Base-by-base conservation (phyloP, 2,329 filamentous ascomycete species). In the Aspergillus glaucus region DNA sequence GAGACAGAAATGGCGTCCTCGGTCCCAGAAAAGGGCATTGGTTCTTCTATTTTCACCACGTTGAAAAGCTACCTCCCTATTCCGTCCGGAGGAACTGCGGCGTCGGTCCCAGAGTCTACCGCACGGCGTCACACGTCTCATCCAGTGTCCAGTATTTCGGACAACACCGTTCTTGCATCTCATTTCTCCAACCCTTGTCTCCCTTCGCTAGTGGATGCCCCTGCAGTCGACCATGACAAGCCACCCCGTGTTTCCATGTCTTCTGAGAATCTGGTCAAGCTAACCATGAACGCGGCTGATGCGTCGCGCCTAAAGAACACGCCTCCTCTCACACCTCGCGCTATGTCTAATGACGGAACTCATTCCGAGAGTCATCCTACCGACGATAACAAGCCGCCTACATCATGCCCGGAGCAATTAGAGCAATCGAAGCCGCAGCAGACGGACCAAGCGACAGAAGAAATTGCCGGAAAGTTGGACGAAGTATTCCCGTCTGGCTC, bases 311-410 rank as follows among this genome's bases (percentile, higher is more conserved):
- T 82, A 77, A 95, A 96, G 91, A 95, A 89, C 77, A 93, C 88
- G 61, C 87, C 89, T 59, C 85, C 90, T 52, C 91, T 92, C 59
- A 94, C 92, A 48, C 92, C 89, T 55, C 85, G 92, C 73, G 87
- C 91, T 51, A 82, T 92, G 63, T 95, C 89, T 49, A 79, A 81
- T 68, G 81, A 82, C 62, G 75, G 73, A 42, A 56, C 61, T 22
- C 59, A 65, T 57, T 52, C 61, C 44, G 64, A 64, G 44, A 64
- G 66, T 55, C 60, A 60, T 45, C 59, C 64, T 47, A 43, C 57
- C 44, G 53, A 48, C 50, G 55, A 62, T 26, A 54, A 66, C 4
- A 46, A 56, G 5, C 52, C 59, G 12, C 51, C 51, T 14, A 48
- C 60, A 3, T 59, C 58, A 14, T 52, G 55, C 12, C 48, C 60